phyloP scores from a whole-genome alignment of 768 basidiomycete genomes.

The Trametes maxima region DNA sequence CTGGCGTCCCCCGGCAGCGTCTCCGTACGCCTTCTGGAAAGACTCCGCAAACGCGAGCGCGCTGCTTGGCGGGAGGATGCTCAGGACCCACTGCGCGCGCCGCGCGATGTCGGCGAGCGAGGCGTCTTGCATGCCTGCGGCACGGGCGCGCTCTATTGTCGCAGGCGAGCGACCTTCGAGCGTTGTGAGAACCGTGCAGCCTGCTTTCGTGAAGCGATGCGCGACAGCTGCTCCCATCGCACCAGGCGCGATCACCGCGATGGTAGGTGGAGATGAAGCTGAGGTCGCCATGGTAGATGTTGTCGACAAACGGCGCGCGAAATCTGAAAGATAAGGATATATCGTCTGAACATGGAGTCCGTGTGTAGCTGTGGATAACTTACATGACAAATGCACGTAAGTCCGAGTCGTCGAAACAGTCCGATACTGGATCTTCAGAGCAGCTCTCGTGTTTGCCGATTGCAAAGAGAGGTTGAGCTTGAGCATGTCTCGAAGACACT shows the following conservation, averaged over 20 bases:
- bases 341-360: neutral
- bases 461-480: neutral
- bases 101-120: slow-evolving; percentile 40
- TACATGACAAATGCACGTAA: too few species aligned
- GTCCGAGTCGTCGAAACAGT: neutral
- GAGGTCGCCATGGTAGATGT: slow-evolving; percentile 6
- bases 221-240: slow-evolving; percentile 64
- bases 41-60: slow-evolving; percentile 47
- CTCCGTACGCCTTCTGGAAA: slow-evolving; percentile 36
- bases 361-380: too few species aligned
- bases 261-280: slow-evolving; percentile 17
- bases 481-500: neutral
- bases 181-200: slow-evolving; percentile 57
- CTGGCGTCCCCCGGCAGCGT: neutral
- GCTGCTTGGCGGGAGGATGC: slow-evolving; percentile 61
- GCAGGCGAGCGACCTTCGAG: slow-evolving; percentile 55
- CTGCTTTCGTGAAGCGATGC: slow-evolving; percentile 45
- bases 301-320: neutral
- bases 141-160: slow-evolving; percentile 50
- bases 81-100: slow-evolving; percentile 50
- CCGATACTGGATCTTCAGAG: neutral
- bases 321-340: neutral
- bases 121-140: slow-evolving; percentile 52
- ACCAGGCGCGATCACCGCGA: slow-evolving; percentile 58
- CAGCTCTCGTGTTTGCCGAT: neutral